These are phyloP conservation scores for Myrica gale DNA, from an alignment of 306 rosid genomes.

Conservation along the genomic window DNA sequence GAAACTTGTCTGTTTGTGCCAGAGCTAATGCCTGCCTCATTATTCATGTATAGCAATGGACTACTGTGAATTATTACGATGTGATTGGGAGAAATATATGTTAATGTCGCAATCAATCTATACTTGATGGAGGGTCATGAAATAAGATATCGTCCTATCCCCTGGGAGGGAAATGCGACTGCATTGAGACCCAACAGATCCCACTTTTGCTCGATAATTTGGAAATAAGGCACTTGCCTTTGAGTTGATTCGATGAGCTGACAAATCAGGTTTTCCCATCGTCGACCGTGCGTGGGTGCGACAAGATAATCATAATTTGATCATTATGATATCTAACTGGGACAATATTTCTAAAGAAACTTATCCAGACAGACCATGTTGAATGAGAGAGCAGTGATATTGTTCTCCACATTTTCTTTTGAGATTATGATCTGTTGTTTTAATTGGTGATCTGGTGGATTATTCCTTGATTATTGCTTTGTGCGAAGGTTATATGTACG, in stretches of 20 bases:
- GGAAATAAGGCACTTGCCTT: slow-evolving; percentile 13
- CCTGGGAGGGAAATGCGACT: slow-evolving; percentile 27
- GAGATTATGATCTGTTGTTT: background rate
- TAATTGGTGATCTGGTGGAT: background rate
- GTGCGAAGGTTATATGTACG: background rate
- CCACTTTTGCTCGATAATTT: slow-evolving; percentile 20
- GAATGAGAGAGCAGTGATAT: background rate
- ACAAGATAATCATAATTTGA: background rate
- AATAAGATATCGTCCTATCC: slow-evolving; percentile 23
- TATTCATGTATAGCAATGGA: background rate
- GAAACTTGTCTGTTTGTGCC: background rate
- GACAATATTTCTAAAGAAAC: background rate
- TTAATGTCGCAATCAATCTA: background rate
- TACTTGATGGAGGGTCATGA: slow-evolving; percentile 3
- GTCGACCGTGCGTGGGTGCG: background rate
- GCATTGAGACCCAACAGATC: slow-evolving; percentile 16
- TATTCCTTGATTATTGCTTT: background rate
- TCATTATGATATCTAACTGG: background rate
- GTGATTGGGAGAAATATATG: background rate
- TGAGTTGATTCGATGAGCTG: background rate
- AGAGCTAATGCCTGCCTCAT: background rate
- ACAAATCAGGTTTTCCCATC: background rate
- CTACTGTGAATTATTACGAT: slow-evolving; percentile 7
- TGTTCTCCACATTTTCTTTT: background rate
- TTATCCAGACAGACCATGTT: background rate